Evolutionary conservation across 371 early-diverging fungal species (phyloP), one percentile per base, ranked within the genome.

Genomic region (Mucor lusitanicus): DNA sequence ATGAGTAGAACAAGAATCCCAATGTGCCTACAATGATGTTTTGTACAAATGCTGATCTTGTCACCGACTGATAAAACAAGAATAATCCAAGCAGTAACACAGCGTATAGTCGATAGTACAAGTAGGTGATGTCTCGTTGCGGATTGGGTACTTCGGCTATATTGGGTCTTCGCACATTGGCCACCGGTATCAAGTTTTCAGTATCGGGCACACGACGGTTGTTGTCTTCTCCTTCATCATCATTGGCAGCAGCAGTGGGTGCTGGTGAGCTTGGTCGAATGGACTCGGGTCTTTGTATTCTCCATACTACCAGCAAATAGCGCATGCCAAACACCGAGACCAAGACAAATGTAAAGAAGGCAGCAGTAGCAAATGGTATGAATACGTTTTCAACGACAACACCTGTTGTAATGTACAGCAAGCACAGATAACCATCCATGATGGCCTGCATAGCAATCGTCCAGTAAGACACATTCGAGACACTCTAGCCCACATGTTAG

Each of bases 401-500:
- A 8, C 87, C 89, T 2, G 87, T 85, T 12, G 90, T 84, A 37
- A 91, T 70, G 69, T 90, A 86, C 4, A 91, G 57, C 56, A 92
- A 63, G 66, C 89, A 91, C 7, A 89, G 59, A 71, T 90, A 90
- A 3, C 89, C 88, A 69, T 92, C 93, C 69, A 91, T 83, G 23
- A 89, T 77, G 12, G 87, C 85, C 68, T 90, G 88, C 75, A 91
- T 84, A 25, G 88, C 85, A 63, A 92, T 86, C 1, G 88, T 87
- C 80, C 87, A 87, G 64, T 88, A 85, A 3, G 94, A 91, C n/a
- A 92, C 87, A 71, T 92, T 91, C 17, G 92, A 83, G 17, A 90
- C 86, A 63, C 88, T 87, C 72, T 79, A 67, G 15, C 58, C 59
- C 54, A 23, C 17, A 17, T 11, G 27, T 53, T 25, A 23, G 21